These are phyloP conservation scores for Borealophlyctis nickersoniae DNA, from an alignment of 192 early-diverging fungal species.

Conservation along the genomic window DNA sequence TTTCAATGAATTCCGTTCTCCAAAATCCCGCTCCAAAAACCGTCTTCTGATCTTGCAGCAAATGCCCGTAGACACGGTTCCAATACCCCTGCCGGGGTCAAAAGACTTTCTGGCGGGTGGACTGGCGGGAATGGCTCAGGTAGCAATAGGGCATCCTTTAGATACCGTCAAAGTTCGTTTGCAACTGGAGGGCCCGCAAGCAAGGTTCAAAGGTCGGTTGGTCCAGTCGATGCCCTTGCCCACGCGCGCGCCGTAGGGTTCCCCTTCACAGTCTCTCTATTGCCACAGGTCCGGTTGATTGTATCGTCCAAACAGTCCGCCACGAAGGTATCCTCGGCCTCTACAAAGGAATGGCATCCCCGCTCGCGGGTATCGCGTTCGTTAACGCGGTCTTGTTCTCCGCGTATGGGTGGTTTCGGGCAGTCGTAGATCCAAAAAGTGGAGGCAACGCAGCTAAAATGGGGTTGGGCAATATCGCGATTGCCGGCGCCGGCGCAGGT, in stretches of 20 bases:
- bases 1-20: too few species aligned
- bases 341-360: slow-evolving; percentile 82
- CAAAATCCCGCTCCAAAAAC: too few species aligned
- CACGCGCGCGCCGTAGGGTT: slow-evolving; percentile 65
- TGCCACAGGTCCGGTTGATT: slow-evolving; percentile 77
- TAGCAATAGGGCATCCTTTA: slow-evolving; percentile 69
- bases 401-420: slow-evolving; percentile 66
- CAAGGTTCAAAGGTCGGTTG: slow-evolving; percentile 64
- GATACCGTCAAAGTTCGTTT: slow-evolving; percentile 74
- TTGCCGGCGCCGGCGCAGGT: slow-evolving; percentile 81
- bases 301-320: slow-evolving; percentile 61
- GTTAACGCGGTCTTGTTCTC: slow-evolving; percentile 86
- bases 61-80: too few species aligned
- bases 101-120: slow-evolving; percentile 28
- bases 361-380: slow-evolving; percentile 74
- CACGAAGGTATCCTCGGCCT: slow-evolving; percentile 64
- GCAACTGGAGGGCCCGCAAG: slow-evolving; percentile 2
- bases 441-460: slow-evolving; percentile 38
- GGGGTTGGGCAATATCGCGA: slow-evolving; percentile 61
- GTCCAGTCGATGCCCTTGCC: slow-evolving; percentile 49
- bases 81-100: slow-evolving; percentile 4
- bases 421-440: slow-evolving; percentile 37
- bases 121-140: slow-evolving; percentile 66
- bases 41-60: too few species aligned
- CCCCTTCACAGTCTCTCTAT: too few species aligned